Conservation (phyloP, 495 filamentous ascomycete genomes). For the Niebla homalea region DNA sequence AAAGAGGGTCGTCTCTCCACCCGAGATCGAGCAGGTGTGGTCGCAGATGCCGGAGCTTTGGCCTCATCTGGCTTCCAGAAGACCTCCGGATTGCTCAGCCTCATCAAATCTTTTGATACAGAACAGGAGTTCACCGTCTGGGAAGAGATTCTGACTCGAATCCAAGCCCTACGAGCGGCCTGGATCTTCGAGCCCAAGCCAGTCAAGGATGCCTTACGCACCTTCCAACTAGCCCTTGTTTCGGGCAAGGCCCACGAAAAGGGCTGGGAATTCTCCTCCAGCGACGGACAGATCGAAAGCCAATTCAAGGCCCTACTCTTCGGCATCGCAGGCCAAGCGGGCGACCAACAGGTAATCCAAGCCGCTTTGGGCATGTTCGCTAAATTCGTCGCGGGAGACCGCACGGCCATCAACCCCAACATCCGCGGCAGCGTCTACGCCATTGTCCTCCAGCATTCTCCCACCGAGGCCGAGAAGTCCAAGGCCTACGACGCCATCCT, state of each 20-base stretch:
- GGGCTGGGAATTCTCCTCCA: slow-evolving; percentile 75
- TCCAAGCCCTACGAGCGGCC: slow-evolving; percentile 60
- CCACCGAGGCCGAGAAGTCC: slow-evolving; percentile 31
- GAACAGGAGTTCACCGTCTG: slow-evolving; percentile 89
- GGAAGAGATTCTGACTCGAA: slow-evolving; percentile 72
- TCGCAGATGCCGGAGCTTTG: slow-evolving; percentile 86
- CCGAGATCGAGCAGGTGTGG: slow-evolving; percentile 89
- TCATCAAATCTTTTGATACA: slow-evolving; percentile 69
- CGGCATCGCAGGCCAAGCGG: slow-evolving; percentile 44
- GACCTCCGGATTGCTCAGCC: slow-evolving; percentile 75
- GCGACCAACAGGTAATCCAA: slow-evolving; percentile 42
- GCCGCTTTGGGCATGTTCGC: slow-evolving; percentile 54
- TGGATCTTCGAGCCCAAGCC: slow-evolving; percentile 80
- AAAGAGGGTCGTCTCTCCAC: slow-evolving; percentile 75
- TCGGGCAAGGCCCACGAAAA: slow-evolving; percentile 66
- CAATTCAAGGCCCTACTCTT: slow-evolving; percentile 64
- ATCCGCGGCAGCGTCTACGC: slow-evolving; percentile 50
- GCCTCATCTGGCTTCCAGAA: slow-evolving; percentile 84
- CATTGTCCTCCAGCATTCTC: slow-evolving; percentile 40
- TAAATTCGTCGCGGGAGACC: slow-evolving; percentile 45
- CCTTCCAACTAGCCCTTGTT: slow-evolving; percentile 65
- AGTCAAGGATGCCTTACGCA: slow-evolving; percentile 60
- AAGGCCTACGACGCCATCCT: slow-evolving; percentile 61
- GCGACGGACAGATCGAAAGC: slow-evolving; percentile 77
- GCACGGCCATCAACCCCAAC: slow-evolving; percentile 52